phyloP scores from a whole-genome alignment of 2,329 filamentous ascomycete species.

The Alternaria triticimaculans region DNA sequence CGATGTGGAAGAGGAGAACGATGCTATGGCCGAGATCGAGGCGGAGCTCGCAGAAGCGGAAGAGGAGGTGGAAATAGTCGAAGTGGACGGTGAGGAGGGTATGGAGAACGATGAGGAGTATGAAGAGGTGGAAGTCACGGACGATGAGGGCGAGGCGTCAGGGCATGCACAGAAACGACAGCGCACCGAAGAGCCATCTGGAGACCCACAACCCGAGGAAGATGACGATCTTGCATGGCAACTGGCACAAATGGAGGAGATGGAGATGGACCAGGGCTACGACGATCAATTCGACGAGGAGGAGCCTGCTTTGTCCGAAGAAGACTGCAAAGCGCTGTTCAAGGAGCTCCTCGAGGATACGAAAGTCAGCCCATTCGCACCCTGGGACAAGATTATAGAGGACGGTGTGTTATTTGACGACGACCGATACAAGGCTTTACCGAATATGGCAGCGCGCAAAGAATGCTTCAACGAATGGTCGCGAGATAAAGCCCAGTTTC shows the following conservation, averaged over 20 bases:
- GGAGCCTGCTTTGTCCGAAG: conserved; percentile 72
- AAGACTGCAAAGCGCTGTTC: conserved; percentile 80
- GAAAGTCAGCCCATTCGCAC: conserved; percentile 81
- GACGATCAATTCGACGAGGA: conserved; percentile 76
- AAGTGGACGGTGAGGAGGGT: conserved; percentile 48
- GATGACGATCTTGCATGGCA: conserved; percentile 96
- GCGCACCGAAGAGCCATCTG: conserved; percentile 54
- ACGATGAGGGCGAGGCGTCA: conserved; percentile 56
- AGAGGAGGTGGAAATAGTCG: conserved; percentile 41
- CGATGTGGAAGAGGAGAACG: conserved; percentile 36
- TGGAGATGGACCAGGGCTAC: conserved; percentile 75
- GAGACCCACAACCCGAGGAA: conserved; percentile 69
- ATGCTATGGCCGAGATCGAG: conserved; percentile 44
- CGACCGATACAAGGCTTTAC: conserved; percentile 80
- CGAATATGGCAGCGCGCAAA: conserved; percentile 79
- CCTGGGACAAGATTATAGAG: conserved; percentile 90
- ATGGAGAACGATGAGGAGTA: conserved; percentile 73
- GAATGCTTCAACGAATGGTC: conserved; percentile 88
- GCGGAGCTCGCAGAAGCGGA: conserved; percentile 39
- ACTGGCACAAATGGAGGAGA: conserved; percentile 83
- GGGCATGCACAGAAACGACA: conserved; percentile 57
- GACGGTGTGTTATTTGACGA: conserved; percentile 84
- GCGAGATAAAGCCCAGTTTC: conserved; percentile 72
- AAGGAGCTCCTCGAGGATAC: conserved; percentile 85
- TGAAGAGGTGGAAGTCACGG: conserved; percentile 77